Conservation (phyloP, 1,284 basidiomycete species). For the Golubevia pallescens region DNA sequence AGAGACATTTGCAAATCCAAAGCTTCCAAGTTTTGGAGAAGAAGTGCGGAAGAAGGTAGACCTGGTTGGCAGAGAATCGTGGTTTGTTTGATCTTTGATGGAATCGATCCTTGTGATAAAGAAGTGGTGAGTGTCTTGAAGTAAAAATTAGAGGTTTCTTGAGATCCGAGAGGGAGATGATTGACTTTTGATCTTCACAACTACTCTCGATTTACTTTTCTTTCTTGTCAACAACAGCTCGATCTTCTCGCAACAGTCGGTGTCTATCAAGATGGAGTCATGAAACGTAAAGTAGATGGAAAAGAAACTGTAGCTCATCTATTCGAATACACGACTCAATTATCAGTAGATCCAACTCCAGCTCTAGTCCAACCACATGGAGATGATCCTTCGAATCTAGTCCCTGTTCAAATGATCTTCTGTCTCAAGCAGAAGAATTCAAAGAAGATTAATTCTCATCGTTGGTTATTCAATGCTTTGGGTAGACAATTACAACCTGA, state of each 20-base stretch:
- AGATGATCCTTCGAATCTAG: conserved; percentile 77
- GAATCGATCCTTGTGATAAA: conserved; percentile 94
- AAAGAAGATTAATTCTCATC: conserved; percentile 81
- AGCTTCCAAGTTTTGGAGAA: conserved; percentile 81
- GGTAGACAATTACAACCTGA: conserved; percentile 78
- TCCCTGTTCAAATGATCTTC: conserved; percentile 94
- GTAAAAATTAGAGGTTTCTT: no score
- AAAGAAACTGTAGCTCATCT: conserved; percentile 85
- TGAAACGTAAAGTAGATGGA: conserved; percentile 88
- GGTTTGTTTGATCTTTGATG: conserved; percentile 82
- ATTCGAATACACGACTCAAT: conserved; percentile 73
- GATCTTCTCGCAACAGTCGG: conserved; percentile 65
- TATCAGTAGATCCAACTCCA: conserved; percentile 81
- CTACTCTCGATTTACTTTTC: no score
- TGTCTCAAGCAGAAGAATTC: conserved; percentile 95
- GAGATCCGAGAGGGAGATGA: no score
- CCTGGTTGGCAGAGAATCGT: conserved; percentile 90
- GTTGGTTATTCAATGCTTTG: conserved; percentile 97
- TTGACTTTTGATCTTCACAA: no score
- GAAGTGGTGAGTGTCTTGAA: conserved; percentile 75
- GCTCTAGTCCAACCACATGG: conserved; percentile 87
- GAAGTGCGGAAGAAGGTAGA: conserved; percentile 75
- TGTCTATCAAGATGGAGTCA: conserved; percentile 74
- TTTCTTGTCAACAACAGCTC: conserved; percentile 59
- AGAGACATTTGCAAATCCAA: conserved; percentile 97